A percentile compares a stretch with the other conserved stretches of the same genome.
These are phyloP conservation scores for Kregervanrija delftensis DNA, from an alignment of 805 yeast genomes.

Conservation along the genomic window DNA sequence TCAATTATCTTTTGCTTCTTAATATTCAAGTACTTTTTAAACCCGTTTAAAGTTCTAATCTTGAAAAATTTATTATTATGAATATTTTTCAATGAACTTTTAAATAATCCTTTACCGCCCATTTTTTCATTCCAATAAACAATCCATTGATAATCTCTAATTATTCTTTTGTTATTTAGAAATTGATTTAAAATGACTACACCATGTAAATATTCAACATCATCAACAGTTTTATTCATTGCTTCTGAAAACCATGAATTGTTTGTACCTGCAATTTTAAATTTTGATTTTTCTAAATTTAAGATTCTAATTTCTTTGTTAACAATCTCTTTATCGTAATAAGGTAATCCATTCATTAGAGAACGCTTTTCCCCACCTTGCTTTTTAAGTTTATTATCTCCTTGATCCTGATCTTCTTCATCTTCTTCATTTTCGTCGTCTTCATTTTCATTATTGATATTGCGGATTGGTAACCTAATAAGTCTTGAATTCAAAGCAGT, in stretches of 20 bases:
- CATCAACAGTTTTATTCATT: constrained; percentile 32
- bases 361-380: constrained; percentile 15
- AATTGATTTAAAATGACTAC: constrained; percentile 39
- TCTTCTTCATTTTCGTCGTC: constrained; percentile 9
- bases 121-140: constrained; percentile 39
- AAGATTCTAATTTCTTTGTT: constrained; percentile 19
- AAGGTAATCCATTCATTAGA: constrained; percentile 36
- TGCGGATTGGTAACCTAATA: constrained; percentile 22
- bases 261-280: constrained; percentile 19
- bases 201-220: constrained; percentile 44
- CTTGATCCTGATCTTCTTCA: neutral
- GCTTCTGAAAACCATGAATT: constrained; percentile 23
- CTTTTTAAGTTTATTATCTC: neutral
- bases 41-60: constrained; percentile 19
- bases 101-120: constrained; percentile 28
- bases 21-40: constrained; percentile 26
- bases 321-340: constrained; percentile 26
- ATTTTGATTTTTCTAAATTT: constrained; percentile 23
- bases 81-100: constrained; percentile 4
- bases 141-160: constrained; percentile 41
- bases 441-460: constrained; percentile 8
- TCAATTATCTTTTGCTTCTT: constrained; percentile 24
- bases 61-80: constrained; percentile 5
- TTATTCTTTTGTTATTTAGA: constrained; percentile 33
- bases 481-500: constrained; percentile 22